Base-by-base conservation (phyloP, 257 asterid genomes). In the Fraxinus americana region DNA sequence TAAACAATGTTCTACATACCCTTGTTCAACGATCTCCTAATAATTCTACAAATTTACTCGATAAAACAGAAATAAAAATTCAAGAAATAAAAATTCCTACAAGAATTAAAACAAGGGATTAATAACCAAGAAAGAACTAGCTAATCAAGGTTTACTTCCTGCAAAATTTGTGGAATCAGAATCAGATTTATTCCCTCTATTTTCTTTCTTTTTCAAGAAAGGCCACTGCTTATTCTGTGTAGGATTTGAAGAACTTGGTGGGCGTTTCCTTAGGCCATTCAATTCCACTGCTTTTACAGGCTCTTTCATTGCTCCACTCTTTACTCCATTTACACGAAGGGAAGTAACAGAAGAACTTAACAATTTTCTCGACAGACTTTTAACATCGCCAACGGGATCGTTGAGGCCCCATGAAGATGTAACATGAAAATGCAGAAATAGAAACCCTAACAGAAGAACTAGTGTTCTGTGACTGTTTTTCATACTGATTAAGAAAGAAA, bases 241-340 rank as follows among this genome's bases (percentile, higher is more conserved):
- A 17, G 86, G 86, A 75, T 79, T 82, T 66, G 86, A 79, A 38
- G 72, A 67, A 34, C 75, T 82, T 21, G 80, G 80, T 1, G 86
- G 86, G 68, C 23, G 76, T 66, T 39, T 16, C 38, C 77, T 79
- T 17, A 82, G 78, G 45, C 75, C 83, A 67, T 75, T 61, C 14
- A 61, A 75, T 57, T 70, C 73, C 38, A 79, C 80, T 35, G 83
- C 75, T 78, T 75, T 82, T 21, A 71, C 80, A 1, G 78, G 52
- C 27, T 71, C 68, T 9, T 7, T 82, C 77, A 63, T 32, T 78
- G 71, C 50, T 19, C 67, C 80, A 45, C 63, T 59, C 52, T 59
- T 61, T 10, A 61, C 71, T 63, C 63, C 72, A 35, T 71, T 73
- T n/a, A 7, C 76, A 30, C 71, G 48, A 71, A 82, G 23, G 61